Base-by-base conservation (phyloP, 768 basidiomycete genomes). In the Melanogaster broomeanus region DNA sequence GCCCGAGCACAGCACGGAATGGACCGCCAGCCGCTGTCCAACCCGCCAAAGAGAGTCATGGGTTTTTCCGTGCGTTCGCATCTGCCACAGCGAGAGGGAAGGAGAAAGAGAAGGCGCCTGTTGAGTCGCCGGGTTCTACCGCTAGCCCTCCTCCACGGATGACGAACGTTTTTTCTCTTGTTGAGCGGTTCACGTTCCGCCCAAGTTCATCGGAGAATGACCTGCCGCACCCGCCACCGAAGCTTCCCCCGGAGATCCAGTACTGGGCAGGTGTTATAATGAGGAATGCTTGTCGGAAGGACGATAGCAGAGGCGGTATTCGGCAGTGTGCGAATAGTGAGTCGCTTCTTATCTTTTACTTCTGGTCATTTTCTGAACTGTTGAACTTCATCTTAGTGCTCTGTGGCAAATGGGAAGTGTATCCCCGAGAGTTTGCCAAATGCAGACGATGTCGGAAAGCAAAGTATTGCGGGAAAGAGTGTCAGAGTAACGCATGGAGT, bases 211-310 rank as follows among this genome's bases (percentile, higher is more conserved):
- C 84, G 1, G 93, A 95, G 63, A 81, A 80, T 18, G 84, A 87
- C 55, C 73, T 87, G 47, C 82, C 81, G 6, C 83, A 83, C 48
- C 82, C 85, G 0, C 85, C 82, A 5, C 86, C 88, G 3, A 77
- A 83, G 42, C 72, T 94, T 7, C 93, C 94, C 0, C 76, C 79
- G 10, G 96, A 98, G 67, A 96, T 99, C 21, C 93, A 97, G 70
- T 97, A 98, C 62, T 98, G 97, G 97, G 97, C 96, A 0, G 93
- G 94, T 3, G 96, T 98, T n/a, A 97, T 98, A 63, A 99, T 98
- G 97, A 81, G 97, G 46, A 99, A 99, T 68, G 97, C 97, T 12
- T 99, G 97, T 72, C 77, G 96, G 66, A 98, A 99, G 74, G 97
- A 98, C 61, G 96, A 98, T 56, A 84, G 79, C 43, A 74, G 87